These are phyloP conservation scores for Ploettnerulaceae sp. DNA, from an alignment of 2,329 filamentous ascomycete species.

Conservation along the genomic window DNA sequence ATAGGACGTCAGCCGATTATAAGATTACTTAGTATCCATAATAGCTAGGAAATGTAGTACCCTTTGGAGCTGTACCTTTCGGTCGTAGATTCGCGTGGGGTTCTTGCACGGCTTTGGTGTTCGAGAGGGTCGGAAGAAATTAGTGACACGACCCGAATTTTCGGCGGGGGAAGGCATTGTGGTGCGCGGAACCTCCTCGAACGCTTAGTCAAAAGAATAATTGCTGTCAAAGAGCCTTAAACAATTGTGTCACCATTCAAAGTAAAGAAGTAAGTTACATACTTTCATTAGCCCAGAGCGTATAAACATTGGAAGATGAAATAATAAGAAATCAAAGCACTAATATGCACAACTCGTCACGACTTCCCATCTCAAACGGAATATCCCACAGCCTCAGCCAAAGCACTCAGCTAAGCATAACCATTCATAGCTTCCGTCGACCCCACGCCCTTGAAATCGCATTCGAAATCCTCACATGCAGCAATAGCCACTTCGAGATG, in stretches of 20 bases:
- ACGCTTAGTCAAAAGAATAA: neutral
- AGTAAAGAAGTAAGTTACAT: conserved; percentile 2
- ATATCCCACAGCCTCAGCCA: conserved; percentile 8
- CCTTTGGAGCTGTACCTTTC: neutral
- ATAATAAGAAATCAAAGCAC: conserved; percentile 6
- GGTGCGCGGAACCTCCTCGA: neutral
- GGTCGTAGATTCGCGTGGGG: neutral
- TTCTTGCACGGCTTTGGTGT: neutral
- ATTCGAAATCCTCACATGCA: conserved; percentile 14
- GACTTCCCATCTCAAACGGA: no score
- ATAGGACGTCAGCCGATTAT: neutral
- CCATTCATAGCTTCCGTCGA: conserved; percentile 15
- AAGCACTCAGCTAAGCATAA: conserved; percentile 13
- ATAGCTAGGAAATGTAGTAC: neutral
- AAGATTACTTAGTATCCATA: neutral
- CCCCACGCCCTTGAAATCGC: no score
- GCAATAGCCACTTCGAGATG: conserved; percentile 20
- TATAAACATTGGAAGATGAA: conserved; percentile 5
- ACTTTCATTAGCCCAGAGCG: conserved; percentile 1
- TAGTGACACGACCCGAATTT: neutral
- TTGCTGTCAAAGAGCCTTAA: neutral
- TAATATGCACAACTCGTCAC: conserved; percentile 2
- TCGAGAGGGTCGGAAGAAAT: no score
- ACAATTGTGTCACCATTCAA: conserved; percentile 3
- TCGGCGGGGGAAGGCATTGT: neutral